A percentile compares a stretch with the other conserved stretches of the same genome.
Evolutionary conservation across 106 monocot species (phyloP).

Genomic region (Narthecium ossifragum): DNA sequence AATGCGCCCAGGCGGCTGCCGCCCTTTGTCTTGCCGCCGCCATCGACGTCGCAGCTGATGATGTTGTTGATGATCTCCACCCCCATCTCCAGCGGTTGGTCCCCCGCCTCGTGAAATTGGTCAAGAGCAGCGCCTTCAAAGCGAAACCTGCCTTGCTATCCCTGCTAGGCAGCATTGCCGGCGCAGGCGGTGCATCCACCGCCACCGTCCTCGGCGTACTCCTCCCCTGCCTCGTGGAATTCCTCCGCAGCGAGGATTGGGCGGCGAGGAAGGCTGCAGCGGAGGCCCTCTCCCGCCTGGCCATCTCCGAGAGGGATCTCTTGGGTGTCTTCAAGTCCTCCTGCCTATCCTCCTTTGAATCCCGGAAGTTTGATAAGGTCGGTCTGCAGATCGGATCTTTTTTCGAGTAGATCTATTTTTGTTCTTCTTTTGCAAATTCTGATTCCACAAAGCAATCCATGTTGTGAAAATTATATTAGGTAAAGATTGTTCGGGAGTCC

Average conservation of each 20-base stretch:
- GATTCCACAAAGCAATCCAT: background rate
- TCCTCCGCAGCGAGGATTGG: slow-evolving; percentile 75
- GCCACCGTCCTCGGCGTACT: slow-evolving; percentile 22
- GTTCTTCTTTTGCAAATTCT: background rate
- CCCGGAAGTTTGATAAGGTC: slow-evolving; percentile 85
- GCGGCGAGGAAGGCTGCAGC: slow-evolving; percentile 76
- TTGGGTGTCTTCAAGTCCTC: slow-evolving; percentile 48
- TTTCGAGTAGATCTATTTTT: background rate
- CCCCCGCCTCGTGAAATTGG: slow-evolving; percentile 65
- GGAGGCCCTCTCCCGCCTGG: slow-evolving; percentile 58
- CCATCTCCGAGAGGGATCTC: slow-evolving; percentile 36
- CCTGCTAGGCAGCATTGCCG: slow-evolving; percentile 51
- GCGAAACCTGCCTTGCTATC: slow-evolving; percentile 71
- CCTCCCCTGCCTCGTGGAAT: slow-evolving; percentile 54
- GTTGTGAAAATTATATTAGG: slow-evolving; percentile 39
- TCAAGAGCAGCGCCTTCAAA: slow-evolving; percentile 62
- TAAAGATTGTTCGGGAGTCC: slow-evolving; percentile 83
- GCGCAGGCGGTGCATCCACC: slow-evolving; percentile 37
- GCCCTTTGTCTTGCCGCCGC: slow-evolving; percentile 69
- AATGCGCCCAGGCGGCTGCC: slow-evolving; percentile 50
- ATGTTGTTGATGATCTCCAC: slow-evolving; percentile 11
- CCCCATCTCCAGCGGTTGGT: slow-evolving; percentile 46
- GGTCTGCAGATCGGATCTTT: background rate
- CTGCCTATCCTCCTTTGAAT: slow-evolving; percentile 57
- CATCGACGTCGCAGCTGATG: slow-evolving; percentile 26